Base-by-base conservation (phyloP, 768 basidiomycete genomes). In the Lentinus tigrinus region DNA sequence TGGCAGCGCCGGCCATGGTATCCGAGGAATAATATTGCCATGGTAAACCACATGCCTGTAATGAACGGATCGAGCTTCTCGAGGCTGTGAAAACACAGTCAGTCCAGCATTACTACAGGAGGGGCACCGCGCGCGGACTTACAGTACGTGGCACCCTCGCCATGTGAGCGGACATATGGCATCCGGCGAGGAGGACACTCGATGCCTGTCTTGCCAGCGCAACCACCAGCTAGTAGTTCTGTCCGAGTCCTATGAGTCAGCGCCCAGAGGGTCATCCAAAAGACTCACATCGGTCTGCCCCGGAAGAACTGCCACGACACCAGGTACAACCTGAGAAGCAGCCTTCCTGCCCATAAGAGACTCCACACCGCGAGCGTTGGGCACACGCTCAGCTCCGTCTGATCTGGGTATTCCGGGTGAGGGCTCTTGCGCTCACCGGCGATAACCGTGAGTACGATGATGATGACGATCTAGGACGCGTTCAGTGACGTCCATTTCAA, bases 271-370 rank as follows among this genome's bases (percentile, higher is more conserved):
- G 6, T 11, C 21, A 46, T 27, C 1, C 13, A 14, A 23, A 7
- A 2, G 7, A 46, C 43, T 46, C 43, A 50, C 49, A 17, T 16
- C n/a, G 19, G 24, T 16, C 8, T 16, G 26, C 21, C 17, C 14
- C 31, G 17, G 36, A 38, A n/a, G 28, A 14, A 49, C 1, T 31
- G 26, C 59, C 59, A 60, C 27, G 51, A 47, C 11, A 39, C 17
- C 2, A 56, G 21, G 46, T 60, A 60, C 13, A 19, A n/a, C 16
- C 44, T 44, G 6, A 60, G 14, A 9, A 56, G 9, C 1, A 60
- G 50, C 28, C 59, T 34, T 17, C 37, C 59, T 16, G 56, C 50
- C 59, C 59, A 60, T 17, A 60, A 47, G 44, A 60, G 28, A 31
- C 52, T 52, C 23, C 50, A 38, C 43, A 46, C 46, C 21, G 54